Base-by-base conservation (phyloP, 2,329 filamentous ascomycete species). In the Alternaria conjuncta region DNA sequence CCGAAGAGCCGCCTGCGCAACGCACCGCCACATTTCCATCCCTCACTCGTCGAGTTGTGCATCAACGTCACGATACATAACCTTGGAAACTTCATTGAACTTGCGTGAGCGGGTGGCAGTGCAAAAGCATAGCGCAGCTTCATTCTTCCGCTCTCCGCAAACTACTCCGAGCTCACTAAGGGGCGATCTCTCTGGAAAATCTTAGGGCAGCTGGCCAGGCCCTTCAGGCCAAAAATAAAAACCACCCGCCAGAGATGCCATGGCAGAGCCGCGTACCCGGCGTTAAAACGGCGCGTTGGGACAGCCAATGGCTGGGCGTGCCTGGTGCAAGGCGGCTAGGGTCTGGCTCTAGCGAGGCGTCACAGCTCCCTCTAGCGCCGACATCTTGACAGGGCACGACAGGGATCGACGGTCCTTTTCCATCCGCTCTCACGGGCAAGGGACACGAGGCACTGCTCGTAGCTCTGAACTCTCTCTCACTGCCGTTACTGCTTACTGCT, bases 211-310 rank as follows among this genome's bases (percentile, higher is more conserved):
- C 44, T n/a, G 43, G 43, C 47, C 55, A 59, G 67, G 47, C 57
- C 44, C 30, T 46, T 6, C 15, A 61, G 21, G 26, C 57, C 51
- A 58, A 61, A 59, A 57, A 53, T 49, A 60, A 63, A 30, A 49
- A 15, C 41, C 36, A 59, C 20, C 59, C 59, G 25, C 47, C 47
- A 50, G 18, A 20, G 49, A 26, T 32, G 47, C 47, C 47, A 51
- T 49, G 46, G 23, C 26, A 50, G 47, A 63, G 60, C 65, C 61
- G 57, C 61, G 57, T 20, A 53, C 51, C 61, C 60, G 63, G 63
- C 60, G 63, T 57, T 61, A 55, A 58, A 44, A 57, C 66, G 66
- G 67, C 62, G 66, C 55, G 28, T 43, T 21, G n/a, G 20, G 12
- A 41, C 55, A 50, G 41, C 65, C 54, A 67, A 53, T 69, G 20